Evolutionary conservation across 805 yeast genomes (phyloP), one percentile per base, ranked within the genome.

Genomic region (Maudiozyma pseudohumilis): DNA sequence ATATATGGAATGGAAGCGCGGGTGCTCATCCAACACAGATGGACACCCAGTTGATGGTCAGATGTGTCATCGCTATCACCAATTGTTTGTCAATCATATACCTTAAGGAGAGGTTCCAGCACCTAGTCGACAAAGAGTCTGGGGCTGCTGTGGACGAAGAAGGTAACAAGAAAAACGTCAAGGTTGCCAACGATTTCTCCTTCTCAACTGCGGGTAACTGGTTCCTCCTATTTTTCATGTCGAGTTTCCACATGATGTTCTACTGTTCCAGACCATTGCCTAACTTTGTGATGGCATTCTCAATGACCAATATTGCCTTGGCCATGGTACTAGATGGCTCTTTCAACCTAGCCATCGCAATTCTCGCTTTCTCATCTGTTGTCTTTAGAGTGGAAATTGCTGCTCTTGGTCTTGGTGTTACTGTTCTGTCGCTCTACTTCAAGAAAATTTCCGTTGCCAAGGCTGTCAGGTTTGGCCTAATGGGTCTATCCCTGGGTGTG

Each of bases 201-300:
- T 34, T 44, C 22, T 42, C 54, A 24, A 52, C 59, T 1, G 56
- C 68, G 9, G 74, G 75, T 1, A 42, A 66, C 12, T 81, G 84
- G 80, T 85, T 70, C 52, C 63, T 71, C 17, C 40, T 80, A 2
- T 67, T 87, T 40, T 65, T 69, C 28, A 59, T 72, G 39, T 57
- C 81, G 7, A 92, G 87, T 55, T 89, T 88, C 62, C 96, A 89
- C 55, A 43, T 85, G 15, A 60, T 80, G 42, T 89, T 66, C 62
- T 89, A 89, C 55, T 67, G 83, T n/a, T 70, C 95, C 2, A 68
- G 96, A 47, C 75, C 94, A 0, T 65, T 89, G 40, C 96, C 96
- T n/a, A 89, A 89, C 59, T 81, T 80, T 48, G 63, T 88, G 40
- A 53, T 73, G 12, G 87, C 82, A 2, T 63, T 89, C 38, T 96